These are phyloP conservation scores for Capsicum rhomboideum DNA, from an alignment of 257 asterid species.

Conservation along the genomic window DNA sequence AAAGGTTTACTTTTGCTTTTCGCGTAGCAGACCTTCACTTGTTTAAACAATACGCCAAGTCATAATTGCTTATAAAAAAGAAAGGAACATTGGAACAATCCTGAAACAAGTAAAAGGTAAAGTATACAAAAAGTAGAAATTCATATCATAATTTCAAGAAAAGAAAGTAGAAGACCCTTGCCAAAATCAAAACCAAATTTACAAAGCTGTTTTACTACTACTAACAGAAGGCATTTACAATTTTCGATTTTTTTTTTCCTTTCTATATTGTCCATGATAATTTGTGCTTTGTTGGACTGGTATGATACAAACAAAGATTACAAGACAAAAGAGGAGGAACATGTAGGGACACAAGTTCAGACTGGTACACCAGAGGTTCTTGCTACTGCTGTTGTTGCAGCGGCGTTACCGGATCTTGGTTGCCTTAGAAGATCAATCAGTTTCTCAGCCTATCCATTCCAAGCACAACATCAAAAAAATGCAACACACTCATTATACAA, in stretches of 20 bases:
- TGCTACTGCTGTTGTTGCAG: constrained; percentile 41
- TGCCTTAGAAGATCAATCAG: constrained; percentile 80
- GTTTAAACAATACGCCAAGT: neutral
- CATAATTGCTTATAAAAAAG: neutral
- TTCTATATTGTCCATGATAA: neutral
- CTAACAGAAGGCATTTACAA: constrained; percentile 5
- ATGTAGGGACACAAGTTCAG: constrained; percentile 24
- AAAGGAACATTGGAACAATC: neutral
- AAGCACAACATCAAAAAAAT: neutral
- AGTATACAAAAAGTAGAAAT: neutral
- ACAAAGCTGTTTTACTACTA: neutral
- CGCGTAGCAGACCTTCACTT: neutral
- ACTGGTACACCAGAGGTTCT: constrained; percentile 39
- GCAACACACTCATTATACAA: neutral
- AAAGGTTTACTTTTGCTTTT: neutral
- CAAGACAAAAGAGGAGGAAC: neutral
- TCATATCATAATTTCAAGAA: neutral
- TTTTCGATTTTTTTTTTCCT: neutral
- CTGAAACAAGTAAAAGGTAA: neutral
- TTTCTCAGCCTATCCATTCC: constrained; percentile 79
- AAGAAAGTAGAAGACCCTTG: neutral
- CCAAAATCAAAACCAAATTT: constrained; percentile 4
- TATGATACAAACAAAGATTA: neutral
- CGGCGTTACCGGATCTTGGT: constrained; percentile 70
- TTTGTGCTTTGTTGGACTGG: neutral